A percentile compares a stretch with the other conserved stretches of the same genome.
These are phyloP conservation scores for Pelargonium nanum DNA, from an alignment of 345 rosid species.

Conservation along the genomic window DNA sequence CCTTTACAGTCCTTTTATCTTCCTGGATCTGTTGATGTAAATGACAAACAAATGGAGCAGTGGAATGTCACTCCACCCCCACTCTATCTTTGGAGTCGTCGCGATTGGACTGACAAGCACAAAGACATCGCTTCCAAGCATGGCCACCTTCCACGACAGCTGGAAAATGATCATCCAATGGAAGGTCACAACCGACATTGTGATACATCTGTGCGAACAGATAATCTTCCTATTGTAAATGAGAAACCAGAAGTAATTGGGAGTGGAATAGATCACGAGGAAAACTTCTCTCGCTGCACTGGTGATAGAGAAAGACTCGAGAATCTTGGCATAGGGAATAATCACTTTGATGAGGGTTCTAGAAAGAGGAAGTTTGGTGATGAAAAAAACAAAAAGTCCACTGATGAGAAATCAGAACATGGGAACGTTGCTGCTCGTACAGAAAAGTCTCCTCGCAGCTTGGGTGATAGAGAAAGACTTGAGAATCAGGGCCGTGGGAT, in stretches of 20 bases:
- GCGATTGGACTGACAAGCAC: slow-evolving; percentile 51
- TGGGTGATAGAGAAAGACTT: background rate
- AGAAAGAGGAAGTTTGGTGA: slow-evolving; percentile 17
- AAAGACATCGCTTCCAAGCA: slow-evolving; percentile 44
- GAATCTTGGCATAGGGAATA: slow-evolving; percentile 3
- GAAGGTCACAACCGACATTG: slow-evolving; percentile 10
- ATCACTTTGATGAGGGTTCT: slow-evolving; percentile 14
- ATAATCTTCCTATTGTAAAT: slow-evolving; percentile 13
- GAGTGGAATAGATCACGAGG: slow-evolving; percentile 6
- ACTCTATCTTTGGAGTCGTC: slow-evolving; percentile 87
- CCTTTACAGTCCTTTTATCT: slow-evolving; percentile 75
- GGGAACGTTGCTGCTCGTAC: slow-evolving; percentile 4
- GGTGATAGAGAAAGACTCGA: slow-evolving; percentile 19
- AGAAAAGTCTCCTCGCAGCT: slow-evolving; percentile 14
- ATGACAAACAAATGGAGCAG: slow-evolving; percentile 63
- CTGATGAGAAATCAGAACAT: slow-evolving; percentile 13
- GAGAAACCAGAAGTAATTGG: slow-evolving; percentile 18
- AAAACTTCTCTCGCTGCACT: background rate
- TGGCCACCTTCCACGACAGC: slow-evolving; percentile 24
- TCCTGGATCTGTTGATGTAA: slow-evolving; percentile 67
- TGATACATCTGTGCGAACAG: slow-evolving; percentile 12
- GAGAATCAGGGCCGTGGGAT: background rate
- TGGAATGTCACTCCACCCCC: slow-evolving; percentile 64
- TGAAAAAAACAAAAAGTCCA: slow-evolving; percentile 18
- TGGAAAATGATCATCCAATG: slow-evolving; percentile 10